Base-by-base conservation (phyloP, 768 basidiomycete genomes). In the Zangia roseola region DNA sequence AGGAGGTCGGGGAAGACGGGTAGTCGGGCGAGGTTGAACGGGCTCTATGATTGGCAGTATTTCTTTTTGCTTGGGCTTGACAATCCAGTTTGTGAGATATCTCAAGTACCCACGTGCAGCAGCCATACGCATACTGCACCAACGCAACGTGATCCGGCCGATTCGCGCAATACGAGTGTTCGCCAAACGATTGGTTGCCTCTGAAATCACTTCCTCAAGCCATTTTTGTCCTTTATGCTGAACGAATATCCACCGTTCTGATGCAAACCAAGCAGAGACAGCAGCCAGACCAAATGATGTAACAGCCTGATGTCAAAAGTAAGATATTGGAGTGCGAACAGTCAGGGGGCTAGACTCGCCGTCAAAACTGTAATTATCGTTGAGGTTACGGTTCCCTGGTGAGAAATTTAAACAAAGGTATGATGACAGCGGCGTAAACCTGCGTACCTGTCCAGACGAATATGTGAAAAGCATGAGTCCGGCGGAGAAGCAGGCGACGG, bases 401-500 rank as follows among this genome's bases (percentile, higher is more conserved):
- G 43, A 56, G 45, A 50, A 36, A 20, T 49, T 10, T 58, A 41
- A 58, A 39, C 30, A 20, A 42, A 43, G 31, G 49, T 24, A 56
- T 57, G 56, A 56, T 50, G 63, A 66, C 45, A 55, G 45, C 55
- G 53, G 45, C 57, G 52, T 21, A 34, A 37, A 37, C 40, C 56
- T 49, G 49, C 75, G 37, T 65, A 83, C 86, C 75, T 88, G 86
- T 8, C 67, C 54, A 16, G 88, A 87, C 3, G 88, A 81, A 61
- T 89, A 91, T 13, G 86, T 77, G 60, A 91, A 91, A 37, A 84
- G 78, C 58, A 85, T 83, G 16, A 91, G 74, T 13, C 88, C 88
- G 35, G 86, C 76, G 1, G 86, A 90, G 68, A 91, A 91, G 67
- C 84, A 86, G 34, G 86, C 86, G 38, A 91, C 88, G 45, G 89